Conservation (phyloP, 1,284 basidiomycete genomes). For the Xerocomus minutiporus region DNA sequence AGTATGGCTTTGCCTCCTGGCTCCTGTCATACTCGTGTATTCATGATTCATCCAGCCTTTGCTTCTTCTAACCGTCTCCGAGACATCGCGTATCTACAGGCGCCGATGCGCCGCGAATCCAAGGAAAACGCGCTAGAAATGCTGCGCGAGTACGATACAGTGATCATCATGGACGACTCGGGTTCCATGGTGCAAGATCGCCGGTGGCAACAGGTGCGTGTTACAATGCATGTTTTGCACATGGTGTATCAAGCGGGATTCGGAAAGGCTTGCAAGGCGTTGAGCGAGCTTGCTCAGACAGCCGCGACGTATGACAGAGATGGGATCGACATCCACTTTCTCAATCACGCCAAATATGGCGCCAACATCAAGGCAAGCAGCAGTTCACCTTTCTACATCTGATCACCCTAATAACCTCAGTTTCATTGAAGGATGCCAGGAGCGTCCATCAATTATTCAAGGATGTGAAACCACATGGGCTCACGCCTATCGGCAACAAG, state of each 20-base stretch:
- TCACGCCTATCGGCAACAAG: conserved; percentile 47
- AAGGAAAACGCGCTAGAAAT: conserved; percentile 42
- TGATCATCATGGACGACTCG: conserved; percentile 57
- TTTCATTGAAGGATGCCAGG: conserved; percentile 23
- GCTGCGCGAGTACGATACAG: conserved; percentile 46
- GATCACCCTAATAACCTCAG: background rate
- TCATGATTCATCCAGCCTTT: conserved; percentile 21
- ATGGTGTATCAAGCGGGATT: background rate
- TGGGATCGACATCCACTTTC: conserved; percentile 48
- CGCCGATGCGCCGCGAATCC: conserved; percentile 26
- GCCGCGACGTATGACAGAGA: conserved; percentile 40
- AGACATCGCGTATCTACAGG: conserved; percentile 23
- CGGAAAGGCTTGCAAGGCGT: conserved; percentile 29
- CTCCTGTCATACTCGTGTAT: conserved; percentile 20
- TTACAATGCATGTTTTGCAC: background rate
- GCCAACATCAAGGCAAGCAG: conserved; percentile 19
- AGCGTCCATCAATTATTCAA: conserved; percentile 41
- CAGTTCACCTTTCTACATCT: background rate
- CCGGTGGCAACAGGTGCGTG: conserved; percentile 45
- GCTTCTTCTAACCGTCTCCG: conserved; percentile 15
- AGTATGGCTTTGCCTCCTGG: conserved; percentile 21
- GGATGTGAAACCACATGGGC: conserved; percentile 40
- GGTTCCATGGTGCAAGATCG: conserved; percentile 44
- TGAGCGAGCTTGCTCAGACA: conserved; percentile 38
- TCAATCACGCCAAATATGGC: conserved; percentile 32